These are phyloP conservation scores for Inosperma sp. DNA, from an alignment of 768 basidiomycete genomes.

Conservation along the genomic window DNA sequence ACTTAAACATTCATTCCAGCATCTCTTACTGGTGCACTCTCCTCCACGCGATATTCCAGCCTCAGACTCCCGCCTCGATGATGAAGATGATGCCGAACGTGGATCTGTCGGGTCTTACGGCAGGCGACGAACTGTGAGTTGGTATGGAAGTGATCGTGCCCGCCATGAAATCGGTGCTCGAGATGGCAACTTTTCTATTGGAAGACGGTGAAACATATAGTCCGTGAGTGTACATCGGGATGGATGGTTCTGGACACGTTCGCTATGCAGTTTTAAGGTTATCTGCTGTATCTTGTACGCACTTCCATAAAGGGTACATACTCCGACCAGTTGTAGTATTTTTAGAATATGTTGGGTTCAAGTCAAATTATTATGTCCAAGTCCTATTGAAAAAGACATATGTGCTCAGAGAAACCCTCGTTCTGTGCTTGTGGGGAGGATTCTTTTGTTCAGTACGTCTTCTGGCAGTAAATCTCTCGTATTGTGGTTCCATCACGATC, in stretches of 20 bases:
- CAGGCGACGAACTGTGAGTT: conserved; percentile 39
- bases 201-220: conserved; percentile 23
- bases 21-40: conserved; percentile 61
- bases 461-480: not conserved
- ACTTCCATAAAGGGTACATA: no score
- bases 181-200: conserved; percentile 22
- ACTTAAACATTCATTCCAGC: conserved; percentile 32
- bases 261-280: no score
- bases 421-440: not conserved
- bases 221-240: conserved; percentile 20
- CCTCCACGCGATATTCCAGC: conserved; percentile 49
- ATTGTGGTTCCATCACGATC: not conserved
- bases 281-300: no score
- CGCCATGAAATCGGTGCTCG: conserved; percentile 20
- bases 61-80: conserved; percentile 23
- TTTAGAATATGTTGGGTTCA: no score
- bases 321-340: no score
- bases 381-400: no score
- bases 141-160: conserved; percentile 35
- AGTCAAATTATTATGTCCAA: no score
- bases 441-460: not conserved
- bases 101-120: conserved; percentile 28
- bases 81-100: conserved; percentile 32
- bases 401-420: no score
- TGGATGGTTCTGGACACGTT: conserved; percentile 16